Evolutionary conservation across 192 early-diverging fungal genomes (phyloP).

Genomic region (Backusella tarrabulga): DNA sequence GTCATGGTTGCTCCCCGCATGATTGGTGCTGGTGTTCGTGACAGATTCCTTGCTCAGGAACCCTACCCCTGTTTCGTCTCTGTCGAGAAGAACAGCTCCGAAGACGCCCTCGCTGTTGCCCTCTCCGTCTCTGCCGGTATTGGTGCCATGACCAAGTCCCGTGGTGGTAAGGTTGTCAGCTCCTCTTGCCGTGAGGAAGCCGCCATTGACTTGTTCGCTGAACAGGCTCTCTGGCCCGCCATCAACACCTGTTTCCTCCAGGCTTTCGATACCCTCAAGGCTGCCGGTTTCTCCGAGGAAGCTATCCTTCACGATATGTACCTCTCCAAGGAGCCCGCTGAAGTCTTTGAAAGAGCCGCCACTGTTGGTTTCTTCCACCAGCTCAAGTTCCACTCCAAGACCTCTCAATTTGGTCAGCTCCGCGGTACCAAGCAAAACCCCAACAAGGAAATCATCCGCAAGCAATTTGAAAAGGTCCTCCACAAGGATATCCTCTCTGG

Average conservation of each 20-base stretch:
- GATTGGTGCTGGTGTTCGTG: conserved; percentile 26
- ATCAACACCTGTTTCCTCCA: conserved; percentile 22
- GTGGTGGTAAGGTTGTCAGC: conserved; percentile 13
- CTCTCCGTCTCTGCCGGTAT: conserved; percentile 5
- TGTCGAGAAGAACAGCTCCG: conserved; percentile 8
- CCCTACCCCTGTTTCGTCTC: conserved; percentile 23
- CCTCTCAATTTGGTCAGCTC: conserved; percentile 22
- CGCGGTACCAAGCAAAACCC: conserved; percentile 20
- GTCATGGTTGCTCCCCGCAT: conserved; percentile 26
- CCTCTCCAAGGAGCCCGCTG: conserved; percentile 17
- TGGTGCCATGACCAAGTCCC: conserved; percentile 13
- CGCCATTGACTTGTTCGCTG: conserved; percentile 18
- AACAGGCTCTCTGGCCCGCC: conserved; percentile 22
- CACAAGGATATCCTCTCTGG: conserved; percentile 24
- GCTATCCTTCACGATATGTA: conserved; percentile 24
- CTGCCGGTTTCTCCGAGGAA: conserved; percentile 20
- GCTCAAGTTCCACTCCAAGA: conserved; percentile 24
- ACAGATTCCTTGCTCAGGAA: conserved; percentile 18
- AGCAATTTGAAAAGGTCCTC: conserved; percentile 18
- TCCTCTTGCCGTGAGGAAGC: conserved; percentile 21
- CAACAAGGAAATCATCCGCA: background rate
- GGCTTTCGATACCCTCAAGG: conserved; percentile 18
- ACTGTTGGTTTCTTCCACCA: conserved; percentile 23
- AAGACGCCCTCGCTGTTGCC: background rate
- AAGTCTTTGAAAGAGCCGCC: conserved; percentile 19